Base-by-base conservation (phyloP, 257 asterid genomes). In the Ajuga chamaepitys region DNA sequence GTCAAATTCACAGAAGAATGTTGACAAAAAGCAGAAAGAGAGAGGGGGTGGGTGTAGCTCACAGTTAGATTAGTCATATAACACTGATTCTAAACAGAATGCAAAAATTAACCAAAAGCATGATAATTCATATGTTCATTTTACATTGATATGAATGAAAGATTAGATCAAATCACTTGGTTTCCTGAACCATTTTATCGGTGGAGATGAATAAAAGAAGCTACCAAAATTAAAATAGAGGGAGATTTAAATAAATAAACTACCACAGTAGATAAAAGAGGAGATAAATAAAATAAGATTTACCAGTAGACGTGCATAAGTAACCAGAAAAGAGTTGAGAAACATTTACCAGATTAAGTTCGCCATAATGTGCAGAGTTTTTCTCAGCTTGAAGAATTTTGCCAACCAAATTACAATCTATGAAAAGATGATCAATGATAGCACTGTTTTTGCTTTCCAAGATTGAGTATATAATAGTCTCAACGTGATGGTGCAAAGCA, bases 401-500 rank as follows among this genome's bases (percentile, higher is more conserved):
- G 57, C 81, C 86, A 66, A 81, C 72, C 84, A 92, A 72, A 72
- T 84, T 67, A 76, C 97, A 88, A 24, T 85, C 95, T 47, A 75
- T 61, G 51, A 92, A 81, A 66, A 92, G 84, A 86, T 92, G 98
- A 71, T 83, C 85, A 68, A 78, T 55, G 17, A 88, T 72, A 32
- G 78, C 66, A 54, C 44, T 75, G 68, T 74, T 85, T 75, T 85
- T 88, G 84, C 93, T 88, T 64, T 85, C 98, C 85, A 88, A 70
- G 78, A 97, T 88, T 60, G 97, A 86, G 75, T 75, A 85, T 77
- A 92, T 69, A 51, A 88, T 87, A 82, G 93, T 92, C 86, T 88
- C 98, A 71, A 86, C 98, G 34, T 92, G 95, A 82, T 88, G 97
- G 77, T 92, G 98, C 78, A 92, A 80, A 13, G 95, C 97, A 82